Evolutionary conservation across 2,329 filamentous ascomycete genomes (phyloP), one percentile per base, ranked within the genome.

Genomic region (Penicillium freii): DNA sequence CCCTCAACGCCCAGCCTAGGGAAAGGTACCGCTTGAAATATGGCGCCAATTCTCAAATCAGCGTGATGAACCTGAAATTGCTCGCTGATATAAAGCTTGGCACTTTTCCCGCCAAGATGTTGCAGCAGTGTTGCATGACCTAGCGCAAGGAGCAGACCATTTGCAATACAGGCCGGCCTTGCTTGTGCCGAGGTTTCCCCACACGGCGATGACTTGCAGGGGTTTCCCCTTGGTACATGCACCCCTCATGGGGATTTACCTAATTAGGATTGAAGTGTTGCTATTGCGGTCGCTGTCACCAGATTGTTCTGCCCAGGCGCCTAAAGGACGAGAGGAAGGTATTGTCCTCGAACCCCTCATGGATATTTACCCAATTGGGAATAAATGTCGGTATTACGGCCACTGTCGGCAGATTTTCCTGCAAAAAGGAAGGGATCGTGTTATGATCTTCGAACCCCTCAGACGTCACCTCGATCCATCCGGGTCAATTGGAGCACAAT

Each of bases 211-310:
- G 19, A 23, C 38, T 17, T 36, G 19, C 34, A 60, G 55, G 45
- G 40, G 38, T 27, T 25, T 8, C 8, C 0, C 39, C 39, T 27
- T 39, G 34, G 36, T 47, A 17, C 39, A 52, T 52, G 45, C 53
- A 47, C 57, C 57, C 57, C 62, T 47, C 62, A 56, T 58, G 62
- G 62, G 42, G 39, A 51, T 57, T 62, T 63, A 25, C 60, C 58
- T 39, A 38, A 57, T 56, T 17, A 1, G 57, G 61, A 54, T 13
- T 44, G 29, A 39, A 34, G 19, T 40, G 19, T 58, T 54, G 49
- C 46, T 51, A 60, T n/a, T 23, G 17, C 17, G 11, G 13, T 23
- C 25, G 21, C 21, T 40, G 25, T 47, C 34, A 29, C n/a, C 17
- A 29, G 23, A 33, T 52, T 19, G 4, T 23, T 7, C 17, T 27